Conservation (phyloP, 805 yeast species). For the Candida glaebosa region DNA sequence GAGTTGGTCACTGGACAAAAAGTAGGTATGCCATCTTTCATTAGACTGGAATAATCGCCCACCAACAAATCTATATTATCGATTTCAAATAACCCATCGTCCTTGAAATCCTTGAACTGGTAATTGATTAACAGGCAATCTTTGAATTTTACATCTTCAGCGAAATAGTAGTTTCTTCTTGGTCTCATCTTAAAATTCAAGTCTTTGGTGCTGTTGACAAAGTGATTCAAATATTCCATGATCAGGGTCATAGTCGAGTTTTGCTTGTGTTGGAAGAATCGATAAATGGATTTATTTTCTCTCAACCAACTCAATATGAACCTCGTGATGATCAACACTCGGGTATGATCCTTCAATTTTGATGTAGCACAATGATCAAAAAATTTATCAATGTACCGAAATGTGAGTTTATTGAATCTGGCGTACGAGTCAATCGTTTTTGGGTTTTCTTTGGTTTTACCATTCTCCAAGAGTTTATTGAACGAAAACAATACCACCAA, state of each 20-base stretch:
- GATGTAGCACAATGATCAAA: conserved; percentile 9
- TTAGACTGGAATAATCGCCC: conserved; percentile 17
- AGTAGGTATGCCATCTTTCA: conserved; percentile 10
- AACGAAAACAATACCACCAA: conserved; percentile 22
- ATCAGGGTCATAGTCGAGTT: conserved; percentile 9
- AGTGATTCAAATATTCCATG: conserved; percentile 12
- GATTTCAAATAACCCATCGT: conserved; percentile 39
- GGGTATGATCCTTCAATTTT: conserved; percentile 4
- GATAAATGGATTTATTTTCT: conserved; percentile 31
- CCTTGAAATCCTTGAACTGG: conserved; percentile 60
- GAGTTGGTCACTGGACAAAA: conserved; percentile 10
- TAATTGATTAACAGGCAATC: conserved; percentile 57
- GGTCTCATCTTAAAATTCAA: conserved; percentile 32
- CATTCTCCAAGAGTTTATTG: conserved; percentile 10
- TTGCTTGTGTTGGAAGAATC: conserved; percentile 13
- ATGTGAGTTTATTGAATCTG: conserved; percentile 14
- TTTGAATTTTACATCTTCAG: conserved; percentile 61
- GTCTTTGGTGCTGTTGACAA: conserved; percentile 11
- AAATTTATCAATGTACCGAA: conserved; percentile 20
- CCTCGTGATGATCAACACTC: conserved; percentile 31
- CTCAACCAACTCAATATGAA: conserved; percentile 57
- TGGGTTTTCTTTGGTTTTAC: conserved; percentile 3
- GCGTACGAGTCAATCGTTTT: conserved; percentile 8
- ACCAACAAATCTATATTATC: conserved; percentile 19
- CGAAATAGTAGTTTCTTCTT: conserved; percentile 49